phyloP scores from a whole-genome alignment of 306 rosid genomes.

The Comarum palustre region DNA sequence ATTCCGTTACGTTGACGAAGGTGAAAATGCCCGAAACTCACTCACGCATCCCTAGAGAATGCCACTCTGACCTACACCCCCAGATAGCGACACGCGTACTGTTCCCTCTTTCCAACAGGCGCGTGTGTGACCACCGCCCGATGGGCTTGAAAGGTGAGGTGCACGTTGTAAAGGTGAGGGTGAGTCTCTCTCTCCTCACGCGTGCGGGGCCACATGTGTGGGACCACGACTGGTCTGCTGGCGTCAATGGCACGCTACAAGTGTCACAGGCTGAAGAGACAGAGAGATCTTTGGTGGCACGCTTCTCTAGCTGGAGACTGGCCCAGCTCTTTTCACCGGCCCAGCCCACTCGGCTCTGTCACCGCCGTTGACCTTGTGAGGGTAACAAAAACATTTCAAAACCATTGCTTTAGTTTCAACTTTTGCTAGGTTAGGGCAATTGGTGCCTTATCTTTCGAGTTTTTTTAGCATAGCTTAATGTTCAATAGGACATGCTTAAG shows the following conservation, averaged over 20 bases:
- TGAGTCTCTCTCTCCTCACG: constrained; percentile 12
- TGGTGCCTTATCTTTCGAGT: constrained; percentile 1
- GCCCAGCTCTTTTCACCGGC: constrained; percentile 33
- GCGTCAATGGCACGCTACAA: constrained; percentile 33
- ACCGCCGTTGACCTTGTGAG: constrained; percentile 30
- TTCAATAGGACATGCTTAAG: not conserved
- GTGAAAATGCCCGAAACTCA: not conserved
- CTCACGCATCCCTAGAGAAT: constrained; percentile 10
- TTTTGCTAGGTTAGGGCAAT: constrained; percentile 8
- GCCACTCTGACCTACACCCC: constrained; percentile 43
- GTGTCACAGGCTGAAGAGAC: not conserved
- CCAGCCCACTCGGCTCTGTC: constrained; percentile 26
- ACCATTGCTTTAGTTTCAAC: not conserved
- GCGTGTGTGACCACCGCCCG: not conserved
- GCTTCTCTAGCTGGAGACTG: constrained; percentile 24
- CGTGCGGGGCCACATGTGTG: constrained; percentile 43
- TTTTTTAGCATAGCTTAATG: constrained; percentile 4
- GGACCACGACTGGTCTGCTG: constrained; percentile 32
- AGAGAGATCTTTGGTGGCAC: constrained; percentile 22
- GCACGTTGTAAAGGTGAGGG: constrained; percentile 31
- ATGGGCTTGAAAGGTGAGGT: constrained; percentile 10
- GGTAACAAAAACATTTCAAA: not conserved
- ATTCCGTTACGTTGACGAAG: constrained; percentile 43
- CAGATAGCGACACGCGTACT: constrained; percentile 44
- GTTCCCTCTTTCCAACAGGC: not conserved